These are phyloP conservation scores for Tuber borchii DNA, from an alignment of 495 filamentous ascomycete genomes.

Conservation along the genomic window DNA sequence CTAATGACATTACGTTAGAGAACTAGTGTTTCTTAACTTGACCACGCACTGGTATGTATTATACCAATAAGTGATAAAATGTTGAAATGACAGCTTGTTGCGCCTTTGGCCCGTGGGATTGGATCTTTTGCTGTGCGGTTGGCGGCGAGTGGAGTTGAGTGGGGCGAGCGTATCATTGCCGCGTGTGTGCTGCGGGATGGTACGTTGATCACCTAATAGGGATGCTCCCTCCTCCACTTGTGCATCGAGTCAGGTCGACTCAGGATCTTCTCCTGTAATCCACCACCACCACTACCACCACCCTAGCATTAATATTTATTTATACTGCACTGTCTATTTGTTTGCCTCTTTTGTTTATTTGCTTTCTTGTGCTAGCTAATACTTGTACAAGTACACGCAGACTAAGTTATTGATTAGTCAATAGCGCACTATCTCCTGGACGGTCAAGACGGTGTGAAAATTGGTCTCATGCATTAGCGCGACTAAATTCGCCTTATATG, in stretches of 20 bases:
- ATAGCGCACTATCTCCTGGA: too few species aligned
- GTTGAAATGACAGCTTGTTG: not conserved
- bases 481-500: too few species aligned
- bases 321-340: not conserved
- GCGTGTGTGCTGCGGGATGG: too few species aligned
- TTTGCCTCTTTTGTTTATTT: too few species aligned
- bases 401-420: not conserved
- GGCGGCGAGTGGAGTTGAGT: not conserved
- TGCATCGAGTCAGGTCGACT: not conserved
- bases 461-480: too few species aligned
- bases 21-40: not conserved
- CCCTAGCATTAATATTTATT: not conserved
- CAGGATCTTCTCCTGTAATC: not conserved
- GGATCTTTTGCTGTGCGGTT: too few species aligned
- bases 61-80: not conserved
- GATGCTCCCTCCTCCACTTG: not conserved
- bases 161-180: not conserved
- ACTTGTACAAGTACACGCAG: too few species aligned
- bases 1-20: not conserved
- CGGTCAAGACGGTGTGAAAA: too few species aligned
- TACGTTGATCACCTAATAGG: not conserved
- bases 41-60: not conserved
- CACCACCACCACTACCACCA: not conserved
- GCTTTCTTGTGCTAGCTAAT: not conserved
- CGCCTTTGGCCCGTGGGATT: not conserved